These are phyloP conservation scores for Phytophthora cajani DNA, from an alignment of 352 stramenopile genomes.

Conservation along the genomic window DNA sequence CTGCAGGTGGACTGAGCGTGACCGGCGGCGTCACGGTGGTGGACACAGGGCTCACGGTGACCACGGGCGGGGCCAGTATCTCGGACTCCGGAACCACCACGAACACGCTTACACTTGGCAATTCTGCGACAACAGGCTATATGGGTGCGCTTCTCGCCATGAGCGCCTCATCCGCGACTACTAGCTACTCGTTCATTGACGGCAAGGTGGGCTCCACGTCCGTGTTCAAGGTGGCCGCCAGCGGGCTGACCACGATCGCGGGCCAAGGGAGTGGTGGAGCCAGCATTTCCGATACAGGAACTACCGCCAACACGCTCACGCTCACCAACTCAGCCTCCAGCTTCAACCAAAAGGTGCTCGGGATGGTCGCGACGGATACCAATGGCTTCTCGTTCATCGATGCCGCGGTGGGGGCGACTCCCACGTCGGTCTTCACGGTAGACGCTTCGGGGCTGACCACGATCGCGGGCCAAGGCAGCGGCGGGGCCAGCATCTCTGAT, in stretches of 20 bases:
- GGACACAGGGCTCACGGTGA: neutral
- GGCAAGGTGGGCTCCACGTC: too few species aligned
- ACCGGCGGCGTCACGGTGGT: neutral
- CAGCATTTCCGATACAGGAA: conserved; percentile 7
- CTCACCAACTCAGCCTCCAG: conserved; percentile 1
- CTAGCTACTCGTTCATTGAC: too few species aligned
- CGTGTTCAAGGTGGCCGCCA: too few species aligned
- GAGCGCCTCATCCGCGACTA: too few species aligned
- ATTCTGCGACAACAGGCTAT: neutral
- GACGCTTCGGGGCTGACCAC: conserved; percentile 8
- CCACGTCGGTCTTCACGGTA: conserved; percentile 3
- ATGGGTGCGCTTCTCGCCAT: too few species aligned
- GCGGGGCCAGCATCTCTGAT: conserved; percentile 12
- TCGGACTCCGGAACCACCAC: conserved; percentile 1
- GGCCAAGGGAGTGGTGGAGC: too few species aligned
- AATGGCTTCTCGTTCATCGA: neutral
- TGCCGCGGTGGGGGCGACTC: neutral
- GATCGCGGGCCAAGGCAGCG: conserved; percentile 1
- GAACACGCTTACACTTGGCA: neutral
- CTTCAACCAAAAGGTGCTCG: too few species aligned
- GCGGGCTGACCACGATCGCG: too few species aligned
- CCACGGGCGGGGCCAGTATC: conserved; percentile 14
- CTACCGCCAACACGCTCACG: conserved; percentile 7
- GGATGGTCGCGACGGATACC: too few species aligned
- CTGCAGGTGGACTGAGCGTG: conserved; percentile 35